These are phyloP conservation scores for Lanzia echinophila DNA, from an alignment of 2,329 filamentous ascomycete genomes.

Conservation along the genomic window DNA sequence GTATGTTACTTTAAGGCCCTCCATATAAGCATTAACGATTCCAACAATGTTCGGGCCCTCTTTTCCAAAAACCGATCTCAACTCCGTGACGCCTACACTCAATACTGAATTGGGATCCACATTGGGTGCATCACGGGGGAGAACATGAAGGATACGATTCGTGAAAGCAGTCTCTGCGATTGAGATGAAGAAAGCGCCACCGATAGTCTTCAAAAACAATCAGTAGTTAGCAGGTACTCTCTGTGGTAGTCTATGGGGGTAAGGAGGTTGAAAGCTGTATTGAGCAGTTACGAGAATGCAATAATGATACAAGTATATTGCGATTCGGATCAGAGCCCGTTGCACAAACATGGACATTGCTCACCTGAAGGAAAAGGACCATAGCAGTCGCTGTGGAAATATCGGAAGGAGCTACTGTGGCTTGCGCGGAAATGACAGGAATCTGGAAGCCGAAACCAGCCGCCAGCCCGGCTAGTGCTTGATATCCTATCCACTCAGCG, in stretches of 20 bases:
- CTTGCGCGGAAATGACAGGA: conserved; percentile 33
- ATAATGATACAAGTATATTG: too few species aligned
- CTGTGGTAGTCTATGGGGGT: too few species aligned
- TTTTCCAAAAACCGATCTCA: conserved; percentile 43
- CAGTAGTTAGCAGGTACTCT: too few species aligned
- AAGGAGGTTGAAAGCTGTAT: too few species aligned
- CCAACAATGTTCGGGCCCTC: conserved; percentile 39
- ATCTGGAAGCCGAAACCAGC: conserved; percentile 49
- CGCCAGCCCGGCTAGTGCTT: conserved; percentile 49
- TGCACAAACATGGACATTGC: too few species aligned
- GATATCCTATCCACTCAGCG: conserved; percentile 51
- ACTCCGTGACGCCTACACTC: conserved; percentile 45
- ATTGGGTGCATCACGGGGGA: conserved; percentile 32
- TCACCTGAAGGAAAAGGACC: conserved; percentile 40
- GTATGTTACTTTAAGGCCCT: conserved; percentile 56
- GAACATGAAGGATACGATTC: conserved; percentile 36
- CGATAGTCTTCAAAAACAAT: too few species aligned
- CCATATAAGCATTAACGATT: conserved; percentile 56
- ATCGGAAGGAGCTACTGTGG: conserved; percentile 35
- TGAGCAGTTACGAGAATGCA: too few species aligned
- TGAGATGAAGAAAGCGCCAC: conserved; percentile 44
- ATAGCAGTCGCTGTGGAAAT: conserved; percentile 42
- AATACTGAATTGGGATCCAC: conserved; percentile 35
- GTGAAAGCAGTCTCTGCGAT: conserved; percentile 42
- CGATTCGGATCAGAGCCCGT: too few species aligned